A percentile compares a stretch with the other conserved stretches of the same genome.
phyloP scores from a whole-genome alignment of 1,284 basidiomycete genomes.

The Prillingera fragicola region DNA sequence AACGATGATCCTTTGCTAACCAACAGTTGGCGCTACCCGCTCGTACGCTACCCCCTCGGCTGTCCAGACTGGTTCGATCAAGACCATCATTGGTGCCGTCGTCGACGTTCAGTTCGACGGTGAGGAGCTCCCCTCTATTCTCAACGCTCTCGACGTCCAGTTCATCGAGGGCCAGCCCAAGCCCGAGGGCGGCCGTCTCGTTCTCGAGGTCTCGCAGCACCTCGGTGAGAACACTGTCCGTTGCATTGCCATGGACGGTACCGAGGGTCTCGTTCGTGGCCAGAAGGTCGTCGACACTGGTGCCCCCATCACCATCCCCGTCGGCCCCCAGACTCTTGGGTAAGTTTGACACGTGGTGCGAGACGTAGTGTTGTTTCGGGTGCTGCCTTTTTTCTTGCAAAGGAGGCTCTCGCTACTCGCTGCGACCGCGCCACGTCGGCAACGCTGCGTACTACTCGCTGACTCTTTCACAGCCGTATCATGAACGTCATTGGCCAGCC shows the following conservation, averaged over 20 bases:
- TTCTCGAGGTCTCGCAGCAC: slow-evolving; percentile 94
- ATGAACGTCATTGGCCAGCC: slow-evolving; percentile 99
- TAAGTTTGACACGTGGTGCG: slow-evolving; percentile 23
- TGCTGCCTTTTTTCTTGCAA: not conserved
- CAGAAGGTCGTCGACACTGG: slow-evolving; percentile 96
- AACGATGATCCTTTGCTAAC: too few relatives aligned
- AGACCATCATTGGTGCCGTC: slow-evolving; percentile 97
- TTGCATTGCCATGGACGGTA: slow-evolving; percentile 98
- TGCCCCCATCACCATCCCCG: slow-evolving; percentile 91
- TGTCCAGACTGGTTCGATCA: slow-evolving; percentile 66
- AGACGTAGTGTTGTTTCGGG: too few relatives aligned
- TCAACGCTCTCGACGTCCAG: slow-evolving; percentile 96
- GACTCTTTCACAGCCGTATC: slow-evolving; percentile 59
- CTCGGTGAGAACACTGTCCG: slow-evolving; percentile 98
- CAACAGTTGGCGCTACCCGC: slow-evolving; percentile 53
- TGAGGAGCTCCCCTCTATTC: slow-evolving; percentile 87
- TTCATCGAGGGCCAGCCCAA: slow-evolving; percentile 55
- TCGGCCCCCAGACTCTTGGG: slow-evolving; percentile 86
- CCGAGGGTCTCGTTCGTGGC: slow-evolving; percentile 98
- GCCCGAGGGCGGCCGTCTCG: slow-evolving; percentile 72
- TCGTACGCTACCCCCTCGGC: slow-evolving; percentile 86
- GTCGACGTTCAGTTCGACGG: slow-evolving; percentile 95
- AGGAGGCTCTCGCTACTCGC: not conserved
- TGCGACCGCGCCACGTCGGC: too few relatives aligned
- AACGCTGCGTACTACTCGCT: not conserved